Evolutionary conservation across 305 asterid species (phyloP).

Genomic region (Fraxinus ornus): DNA sequence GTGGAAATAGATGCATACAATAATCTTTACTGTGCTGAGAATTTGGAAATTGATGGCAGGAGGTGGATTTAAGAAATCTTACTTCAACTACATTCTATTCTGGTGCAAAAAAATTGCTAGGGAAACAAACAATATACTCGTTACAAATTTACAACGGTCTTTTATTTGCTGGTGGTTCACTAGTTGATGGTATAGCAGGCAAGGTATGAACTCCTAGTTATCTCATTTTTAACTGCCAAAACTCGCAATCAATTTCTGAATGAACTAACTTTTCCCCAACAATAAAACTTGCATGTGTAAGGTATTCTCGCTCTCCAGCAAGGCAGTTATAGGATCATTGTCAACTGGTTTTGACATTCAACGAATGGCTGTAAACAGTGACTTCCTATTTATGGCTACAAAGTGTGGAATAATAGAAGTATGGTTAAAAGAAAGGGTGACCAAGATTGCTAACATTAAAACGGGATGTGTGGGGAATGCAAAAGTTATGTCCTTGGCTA

Average conservation of each 20-base stretch:
- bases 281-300: slow-evolving; percentile 23
- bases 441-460: slow-evolving; percentile 55
- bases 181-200: slow-evolving; percentile 76
- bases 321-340: slow-evolving; percentile 59
- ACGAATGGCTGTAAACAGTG: slow-evolving; percentile 46
- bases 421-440: slow-evolving; percentile 58
- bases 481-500: slow-evolving; percentile 47
- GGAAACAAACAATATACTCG: slow-evolving; percentile 67
- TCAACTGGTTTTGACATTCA: slow-evolving; percentile 61
- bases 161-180: slow-evolving; percentile 59
- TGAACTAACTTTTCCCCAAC: background rate
- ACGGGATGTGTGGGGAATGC: slow-evolving; percentile 36
- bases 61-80: slow-evolving; percentile 59
- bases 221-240: background rate
- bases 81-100: slow-evolving; percentile 57
- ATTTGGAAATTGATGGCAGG: slow-evolving; percentile 41
- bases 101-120: slow-evolving; percentile 64
- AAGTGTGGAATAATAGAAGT: slow-evolving; percentile 72
- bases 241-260: background rate
- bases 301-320: slow-evolving; percentile 73
- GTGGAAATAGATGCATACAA: background rate
- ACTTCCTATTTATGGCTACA: slow-evolving; percentile 64
- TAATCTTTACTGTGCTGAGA: background rate
- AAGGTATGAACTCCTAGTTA: slow-evolving; percentile 40
- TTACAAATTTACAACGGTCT: slow-evolving; percentile 45